Percentiles rank a stretch among this genome's conserved stretches.
Evolutionary conservation across 2,329 filamentous ascomycete species (phyloP).

Genomic region (Hymenoscyphus scutula): DNA sequence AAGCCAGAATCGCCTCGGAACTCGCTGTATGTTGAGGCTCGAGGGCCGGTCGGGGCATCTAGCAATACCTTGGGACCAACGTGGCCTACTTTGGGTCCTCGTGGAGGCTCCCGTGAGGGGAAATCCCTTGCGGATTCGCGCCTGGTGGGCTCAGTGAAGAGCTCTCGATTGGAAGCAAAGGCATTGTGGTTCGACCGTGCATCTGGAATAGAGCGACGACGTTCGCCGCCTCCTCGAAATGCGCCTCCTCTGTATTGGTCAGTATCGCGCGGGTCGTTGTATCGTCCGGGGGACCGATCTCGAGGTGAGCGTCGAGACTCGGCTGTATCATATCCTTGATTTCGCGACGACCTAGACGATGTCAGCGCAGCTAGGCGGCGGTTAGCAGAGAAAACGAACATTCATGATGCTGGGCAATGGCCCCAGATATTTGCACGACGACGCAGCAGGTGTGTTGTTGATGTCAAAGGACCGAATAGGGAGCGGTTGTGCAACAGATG

Average conservation of each 20-base stretch:
- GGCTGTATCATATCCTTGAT: slow-evolving; percentile 38
- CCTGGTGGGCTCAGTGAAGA: slow-evolving; percentile 49
- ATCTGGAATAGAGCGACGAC: slow-evolving; percentile 33
- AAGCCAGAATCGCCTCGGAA: slow-evolving; percentile 56
- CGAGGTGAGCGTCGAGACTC: slow-evolving; percentile 42
- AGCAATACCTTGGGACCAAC: neutral
- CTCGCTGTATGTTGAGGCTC: slow-evolving; percentile 66
- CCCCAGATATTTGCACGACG: slow-evolving; percentile 18
- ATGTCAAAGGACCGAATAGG: neutral
- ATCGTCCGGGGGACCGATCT: slow-evolving; percentile 39
- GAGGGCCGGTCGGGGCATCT: slow-evolving; percentile 61
- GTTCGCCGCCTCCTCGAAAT: slow-evolving; percentile 31
- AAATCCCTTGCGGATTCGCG: slow-evolving; percentile 34
- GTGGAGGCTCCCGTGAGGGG: slow-evolving; percentile 68
- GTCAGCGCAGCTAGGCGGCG: slow-evolving; percentile 18
- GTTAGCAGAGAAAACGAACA: slow-evolving; percentile 22
- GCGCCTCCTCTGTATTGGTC: slow-evolving; percentile 33
- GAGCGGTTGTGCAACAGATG: slow-evolving; percentile 10
- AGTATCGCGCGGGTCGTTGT: slow-evolving; percentile 30
- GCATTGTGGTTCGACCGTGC: slow-evolving; percentile 42
- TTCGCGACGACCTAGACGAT: slow-evolving; percentile 35
- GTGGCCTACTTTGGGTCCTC: slow-evolving; percentile 68
- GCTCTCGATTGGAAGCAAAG: slow-evolving; percentile 60
- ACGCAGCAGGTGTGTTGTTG: slow-evolving; percentile 1
- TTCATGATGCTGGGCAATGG: slow-evolving; percentile 35